Evolutionary conservation across 1,284 basidiomycete species (phyloP).

Genomic region (Coniferiporia weirii): DNA sequence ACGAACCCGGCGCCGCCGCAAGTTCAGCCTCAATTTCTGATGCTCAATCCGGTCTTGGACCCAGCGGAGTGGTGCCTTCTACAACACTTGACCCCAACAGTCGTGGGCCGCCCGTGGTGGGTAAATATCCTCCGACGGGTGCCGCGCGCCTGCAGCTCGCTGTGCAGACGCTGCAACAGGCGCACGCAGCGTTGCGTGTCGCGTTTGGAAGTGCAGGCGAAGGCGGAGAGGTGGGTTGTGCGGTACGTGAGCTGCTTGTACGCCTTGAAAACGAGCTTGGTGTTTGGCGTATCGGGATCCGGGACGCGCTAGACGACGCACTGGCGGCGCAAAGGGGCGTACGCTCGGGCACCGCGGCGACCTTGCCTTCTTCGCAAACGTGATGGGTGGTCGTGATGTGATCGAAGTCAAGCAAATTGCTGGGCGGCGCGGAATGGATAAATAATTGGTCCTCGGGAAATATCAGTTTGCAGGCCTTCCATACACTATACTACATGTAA

Average conservation of each 20-base stretch:
- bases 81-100: not conserved
- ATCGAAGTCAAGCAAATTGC: too few species aligned
- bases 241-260: slow-evolving; percentile 50
- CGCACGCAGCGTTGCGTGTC: slow-evolving; percentile 51
- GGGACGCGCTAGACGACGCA: slow-evolving; percentile 40
- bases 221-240: slow-evolving; percentile 56
- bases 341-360: not conserved
- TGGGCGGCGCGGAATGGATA: too few species aligned
- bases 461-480: not conserved
- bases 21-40: slow-evolving; percentile 6
- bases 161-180: slow-evolving; percentile 55
- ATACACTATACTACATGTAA: not conserved
- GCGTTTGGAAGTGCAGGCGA: slow-evolving; percentile 59
- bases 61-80: not conserved
- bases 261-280: slow-evolving; percentile 63
- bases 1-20: slow-evolving; percentile 47
- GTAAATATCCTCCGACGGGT: slow-evolving; percentile 59
- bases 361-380: too few species aligned
- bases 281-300: slow-evolving; percentile 55
- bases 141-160: slow-evolving; percentile 57
- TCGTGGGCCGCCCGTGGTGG: not conserved
- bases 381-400: too few species aligned
- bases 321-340: not conserved
- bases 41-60: slow-evolving; percentile 1
- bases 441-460: too few species aligned